Evolutionary conservation across 2,329 filamentous ascomycete species (phyloP).

Genomic region (Monilinia polystroma): DNA sequence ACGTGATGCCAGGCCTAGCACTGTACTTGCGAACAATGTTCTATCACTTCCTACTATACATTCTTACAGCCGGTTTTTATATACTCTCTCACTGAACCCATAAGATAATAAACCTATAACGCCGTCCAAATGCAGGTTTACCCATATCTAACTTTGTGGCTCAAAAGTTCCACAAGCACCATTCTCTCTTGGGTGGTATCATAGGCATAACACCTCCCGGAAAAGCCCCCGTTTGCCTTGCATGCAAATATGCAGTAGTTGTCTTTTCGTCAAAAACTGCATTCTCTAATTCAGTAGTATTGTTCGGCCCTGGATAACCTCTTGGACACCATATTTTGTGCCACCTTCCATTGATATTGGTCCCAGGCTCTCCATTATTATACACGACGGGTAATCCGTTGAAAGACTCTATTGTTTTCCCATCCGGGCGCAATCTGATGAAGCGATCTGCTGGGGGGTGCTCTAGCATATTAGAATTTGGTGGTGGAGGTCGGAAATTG

Average conservation of each 20-base stretch:
- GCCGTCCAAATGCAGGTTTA: constrained; percentile 25
- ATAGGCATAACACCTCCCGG: constrained; percentile 70
- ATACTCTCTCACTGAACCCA: neutral
- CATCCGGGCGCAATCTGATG: constrained; percentile 28
- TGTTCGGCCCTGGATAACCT: constrained; percentile 63
- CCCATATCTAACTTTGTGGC: neutral
- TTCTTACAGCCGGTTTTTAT: neutral
- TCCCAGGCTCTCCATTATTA: constrained; percentile 51
- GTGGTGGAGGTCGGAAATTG: constrained; percentile 20
- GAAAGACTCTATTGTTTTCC: constrained; percentile 53
- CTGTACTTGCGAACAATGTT: neutral
- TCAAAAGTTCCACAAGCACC: constrained; percentile 70
- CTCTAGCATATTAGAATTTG: constrained; percentile 9
- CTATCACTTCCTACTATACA: constrained; percentile 6
- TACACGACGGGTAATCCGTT: constrained; percentile 65
- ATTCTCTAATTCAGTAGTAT: constrained; percentile 60
- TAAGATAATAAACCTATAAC: constrained; percentile 19
- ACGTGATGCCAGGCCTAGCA: neutral
- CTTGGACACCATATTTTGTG: constrained; percentile 71
- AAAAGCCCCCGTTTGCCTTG: constrained; percentile 66
- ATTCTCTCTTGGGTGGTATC: constrained; percentile 75
- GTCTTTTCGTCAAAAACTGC: constrained; percentile 60
- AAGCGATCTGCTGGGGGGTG: constrained; percentile 32
- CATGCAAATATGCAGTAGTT: constrained; percentile 62
- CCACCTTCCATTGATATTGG: constrained; percentile 55